Percentiles rank a stretch among this genome's conserved stretches.
phyloP scores from a whole-genome alignment of 148 eudicot genomes.

The Arbutus unedo region DNA sequence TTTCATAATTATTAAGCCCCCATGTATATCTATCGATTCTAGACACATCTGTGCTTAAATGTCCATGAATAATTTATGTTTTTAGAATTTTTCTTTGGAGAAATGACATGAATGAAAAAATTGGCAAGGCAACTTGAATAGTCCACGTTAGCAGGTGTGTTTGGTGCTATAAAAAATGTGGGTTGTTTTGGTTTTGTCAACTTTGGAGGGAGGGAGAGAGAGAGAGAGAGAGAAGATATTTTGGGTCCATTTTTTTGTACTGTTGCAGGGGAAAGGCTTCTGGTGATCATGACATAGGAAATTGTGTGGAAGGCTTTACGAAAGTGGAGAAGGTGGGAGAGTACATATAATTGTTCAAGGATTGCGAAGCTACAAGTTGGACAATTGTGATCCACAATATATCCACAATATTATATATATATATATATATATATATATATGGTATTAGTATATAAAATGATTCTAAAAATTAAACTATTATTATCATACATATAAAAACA shows the following conservation, averaged over 20 bases:
- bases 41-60: no score
- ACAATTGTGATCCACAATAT: neutral
- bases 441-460: no score
- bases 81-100: no score
- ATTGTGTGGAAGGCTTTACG: neutral
- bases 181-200: slow-evolving; percentile 6
- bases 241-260: neutral
- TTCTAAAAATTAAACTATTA: no score
- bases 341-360: neutral
- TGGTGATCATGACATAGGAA: neutral
- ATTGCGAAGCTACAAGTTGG: neutral
- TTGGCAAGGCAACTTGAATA: neutral
- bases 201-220: neutral
- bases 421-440: no score
- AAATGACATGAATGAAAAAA: neutral
- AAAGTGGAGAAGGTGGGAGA: slow-evolving; percentile 2
- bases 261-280: neutral
- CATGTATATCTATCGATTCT: no score
- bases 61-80: no score
- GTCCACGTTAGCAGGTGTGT: neutral
- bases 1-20: no score
- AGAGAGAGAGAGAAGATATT: neutral
- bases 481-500: no score
- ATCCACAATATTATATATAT: no score
- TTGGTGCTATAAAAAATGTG: neutral